Evolutionary conservation across 495 filamentous ascomycete genomes (phyloP).

Genomic region (Daldinia childiae): DNA sequence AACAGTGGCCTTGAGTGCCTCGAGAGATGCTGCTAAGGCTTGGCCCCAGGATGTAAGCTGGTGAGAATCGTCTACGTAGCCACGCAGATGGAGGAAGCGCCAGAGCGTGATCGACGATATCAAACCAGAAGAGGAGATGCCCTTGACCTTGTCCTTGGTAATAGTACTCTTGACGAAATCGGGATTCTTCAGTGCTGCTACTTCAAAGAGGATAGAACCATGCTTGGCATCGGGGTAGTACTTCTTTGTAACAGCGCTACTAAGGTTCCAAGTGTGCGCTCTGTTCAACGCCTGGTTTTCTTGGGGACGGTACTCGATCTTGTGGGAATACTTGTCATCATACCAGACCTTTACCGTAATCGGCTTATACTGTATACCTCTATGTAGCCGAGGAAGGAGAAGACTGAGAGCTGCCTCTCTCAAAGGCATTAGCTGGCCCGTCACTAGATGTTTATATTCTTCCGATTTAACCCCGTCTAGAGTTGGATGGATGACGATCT

Average conservation of each 20-base stretch:
- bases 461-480: conserved; percentile 81
- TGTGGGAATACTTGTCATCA: conserved; percentile 70
- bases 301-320: conserved; percentile 71
- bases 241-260: conserved; percentile 59
- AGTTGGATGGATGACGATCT: conserved; percentile 77
- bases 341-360: conserved; percentile 87
- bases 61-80: conserved; percentile 83
- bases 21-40: conserved; percentile 74
- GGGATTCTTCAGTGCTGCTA: conserved; percentile 67
- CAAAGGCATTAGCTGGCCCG: conserved; percentile 72
- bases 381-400: conserved; percentile 77
- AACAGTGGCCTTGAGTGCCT: conserved; percentile 66
- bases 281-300: conserved; percentile 66
- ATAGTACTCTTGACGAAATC: conserved; percentile 75
- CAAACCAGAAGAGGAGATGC: conserved; percentile 70
- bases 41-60: conserved; percentile 85
- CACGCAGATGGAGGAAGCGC: conserved; percentile 89
- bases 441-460: conserved; percentile 82
- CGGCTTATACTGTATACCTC: conserved; percentile 79
- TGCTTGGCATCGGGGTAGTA: conserved; percentile 58
- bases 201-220: conserved; percentile 64
- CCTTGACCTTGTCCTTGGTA: conserved; percentile 53
- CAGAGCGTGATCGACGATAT: conserved; percentile 81
- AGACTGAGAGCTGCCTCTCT: conserved; percentile 79
- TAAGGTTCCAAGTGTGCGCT: conserved; percentile 79